These are phyloP conservation scores for Deakozyma indianensis DNA, from an alignment of 805 yeast species.

Conservation along the genomic window DNA sequence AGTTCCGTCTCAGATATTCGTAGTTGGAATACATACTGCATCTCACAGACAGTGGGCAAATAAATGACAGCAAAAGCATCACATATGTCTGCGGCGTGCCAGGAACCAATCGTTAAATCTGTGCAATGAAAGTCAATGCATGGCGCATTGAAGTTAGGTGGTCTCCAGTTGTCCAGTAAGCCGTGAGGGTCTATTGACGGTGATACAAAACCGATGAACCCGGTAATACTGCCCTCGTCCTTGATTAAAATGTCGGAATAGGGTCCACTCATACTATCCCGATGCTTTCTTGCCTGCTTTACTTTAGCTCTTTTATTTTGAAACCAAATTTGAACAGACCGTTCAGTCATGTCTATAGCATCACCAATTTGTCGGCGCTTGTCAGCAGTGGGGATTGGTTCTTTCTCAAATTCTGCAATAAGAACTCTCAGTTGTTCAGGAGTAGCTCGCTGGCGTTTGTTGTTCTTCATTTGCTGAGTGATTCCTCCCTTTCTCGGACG, in stretches of 20 bases:
- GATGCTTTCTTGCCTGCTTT: neutral
- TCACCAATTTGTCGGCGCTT: constrained; percentile 67
- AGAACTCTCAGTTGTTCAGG: constrained; percentile 72
- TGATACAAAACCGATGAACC: neutral
- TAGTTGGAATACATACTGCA: neutral
- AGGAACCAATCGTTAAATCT: neutral
- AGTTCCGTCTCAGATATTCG: neutral
- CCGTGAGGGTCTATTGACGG: neutral
- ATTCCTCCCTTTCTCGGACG: neutral
- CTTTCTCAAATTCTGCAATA: constrained; percentile 61
- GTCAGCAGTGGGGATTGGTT: constrained; percentile 68
- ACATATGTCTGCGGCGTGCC: neutral
- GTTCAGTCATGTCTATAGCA: constrained; percentile 81
- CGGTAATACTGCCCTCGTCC: neutral
- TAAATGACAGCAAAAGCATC: neutral
- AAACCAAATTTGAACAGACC: constrained; percentile 97
- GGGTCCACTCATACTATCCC: neutral
- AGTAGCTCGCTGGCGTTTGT: constrained; percentile 84
- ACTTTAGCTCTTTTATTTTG: constrained; percentile 62
- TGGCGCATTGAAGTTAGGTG: neutral
- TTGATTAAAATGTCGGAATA: neutral
- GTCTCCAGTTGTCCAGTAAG: neutral
- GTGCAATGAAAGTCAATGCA: neutral
- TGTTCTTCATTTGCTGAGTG: constrained; percentile 1
- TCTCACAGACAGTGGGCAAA: neutral